Evolutionary conservation across 305 asterid species (phyloP), one percentile per base, ranked within the genome.

Genomic region (Solanum hybrid): DNA sequence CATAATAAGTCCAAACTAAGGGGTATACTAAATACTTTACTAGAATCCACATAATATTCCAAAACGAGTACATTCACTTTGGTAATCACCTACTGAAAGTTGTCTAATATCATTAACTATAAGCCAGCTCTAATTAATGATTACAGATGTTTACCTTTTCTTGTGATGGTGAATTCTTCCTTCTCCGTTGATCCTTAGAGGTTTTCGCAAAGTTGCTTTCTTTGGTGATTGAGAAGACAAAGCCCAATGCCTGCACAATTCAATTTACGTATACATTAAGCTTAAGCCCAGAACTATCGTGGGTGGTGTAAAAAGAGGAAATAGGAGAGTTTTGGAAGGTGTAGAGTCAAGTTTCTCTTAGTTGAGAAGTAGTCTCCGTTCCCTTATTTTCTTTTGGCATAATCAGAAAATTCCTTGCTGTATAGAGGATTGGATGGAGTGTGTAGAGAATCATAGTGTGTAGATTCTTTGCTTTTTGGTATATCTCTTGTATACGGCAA

Each of bases 91-190:
- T 84, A 31, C n/a, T 51, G 88, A 84, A 84, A 73, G 88, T 51
- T 51, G 41, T 51, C 76, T 45, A 45, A 29, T 45, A 84, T 32
- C 72, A 20, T 17, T 15, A 87, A n/a, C 15, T 87, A 38, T 24
- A 61, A 61, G 38, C 38, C 70, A 72, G 83, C 29, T 31, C 41
- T 20, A 72, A 87, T 14, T 33, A 36, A 70, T 20, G 32, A 32
- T 22, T 3, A 65, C 27, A 65, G 73, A 22, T 65, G 73, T 65
- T 65, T 75, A 92, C 94, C 90, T 90, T 90, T 89, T 90, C 90
- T 26, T 79, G 87, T 34, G 89, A 85, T n/a, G 88, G 27, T 24
- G 65, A 85, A 79, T 17, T 27, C 88, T 88, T 90, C 88, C 90
- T 88, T 84, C 85, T 77, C 68, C 86, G 88, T 83, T 88, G 79